Evolutionary conservation across 2,329 filamentous ascomycete genomes (phyloP).

Genomic region (Fusarium sambucinum): DNA sequence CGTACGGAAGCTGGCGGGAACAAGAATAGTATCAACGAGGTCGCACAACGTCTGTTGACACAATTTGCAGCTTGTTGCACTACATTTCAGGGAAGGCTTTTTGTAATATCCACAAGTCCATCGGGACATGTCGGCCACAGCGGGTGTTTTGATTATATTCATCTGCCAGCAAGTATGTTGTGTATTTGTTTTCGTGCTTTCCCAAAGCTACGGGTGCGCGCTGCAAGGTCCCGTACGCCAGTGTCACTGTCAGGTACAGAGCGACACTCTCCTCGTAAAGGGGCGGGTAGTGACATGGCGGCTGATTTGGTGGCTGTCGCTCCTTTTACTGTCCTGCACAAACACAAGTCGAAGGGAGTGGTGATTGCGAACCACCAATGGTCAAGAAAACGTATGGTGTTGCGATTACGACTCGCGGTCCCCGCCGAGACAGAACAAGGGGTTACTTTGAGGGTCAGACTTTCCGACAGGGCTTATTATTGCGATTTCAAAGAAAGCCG

Average conservation of each 20-base stretch:
- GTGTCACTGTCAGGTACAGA: constrained; percentile 24
- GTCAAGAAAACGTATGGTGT: constrained; percentile 36
- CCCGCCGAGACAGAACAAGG: constrained; percentile 29
- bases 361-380: constrained; percentile 33
- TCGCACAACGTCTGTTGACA: constrained; percentile 8
- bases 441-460: constrained; percentile 19
- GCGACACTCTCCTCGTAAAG: constrained; percentile 23
- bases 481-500: constrained; percentile 24
- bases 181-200: constrained; percentile 32
- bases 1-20: constrained; percentile 5
- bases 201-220: constrained; percentile 14
- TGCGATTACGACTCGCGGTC: constrained; percentile 31
- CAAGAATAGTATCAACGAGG: constrained; percentile 30
- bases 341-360: constrained; percentile 35
- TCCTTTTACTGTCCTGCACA: not conserved
- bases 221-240: constrained; percentile 38
- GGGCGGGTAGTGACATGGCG: constrained; percentile 37
- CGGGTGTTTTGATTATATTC: not conserved
- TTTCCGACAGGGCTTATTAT: constrained; percentile 38
- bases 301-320: constrained; percentile 25
- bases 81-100: constrained; percentile 12
- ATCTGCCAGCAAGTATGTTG: not conserved
- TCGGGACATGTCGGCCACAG: not conserved
- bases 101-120: constrained; percentile 16
- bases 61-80: constrained; percentile 26